Evolutionary conservation across 345 rosid genomes (phyloP), one percentile per base, ranked within the genome.

Genomic region (Euphorbia pulcherrima): DNA sequence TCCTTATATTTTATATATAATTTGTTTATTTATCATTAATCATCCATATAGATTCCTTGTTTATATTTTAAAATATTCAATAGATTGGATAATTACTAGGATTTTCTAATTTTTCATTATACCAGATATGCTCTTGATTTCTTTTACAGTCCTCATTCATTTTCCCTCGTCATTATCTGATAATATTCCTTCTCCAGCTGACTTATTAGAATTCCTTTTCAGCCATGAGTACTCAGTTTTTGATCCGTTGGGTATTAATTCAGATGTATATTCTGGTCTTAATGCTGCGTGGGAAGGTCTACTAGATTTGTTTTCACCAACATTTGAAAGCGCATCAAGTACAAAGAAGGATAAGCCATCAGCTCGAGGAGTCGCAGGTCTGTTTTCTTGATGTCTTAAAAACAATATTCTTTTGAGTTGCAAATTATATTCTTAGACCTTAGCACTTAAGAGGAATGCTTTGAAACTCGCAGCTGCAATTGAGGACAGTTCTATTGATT

Each of bases 401-500:
- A 26, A 50, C n/a, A 23, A n/a, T 28, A 28, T 62, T 69, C 64
- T n/a, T n/a, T n/a, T n/a, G 66, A 44, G 56, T 53, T 29, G 29
- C 30, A 28, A 44, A 51, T 71, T 24, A 23, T 37, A 33, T 60
- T 44, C 9, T 30, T 68, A 52, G 23, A 60, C 74, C 54, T 66
- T 59, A 12, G 65, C 39, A 33, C 24, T 73, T 79, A 67, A 68
- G 74, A 60, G 27, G 53, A 35, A 62, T 70, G 46, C 40, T 75
- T 78, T 84, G 53, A 26, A 56, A 68, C 68, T 65, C 73, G 66
- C 90, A 94, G 97, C 97, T 80, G 95, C 97, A 67, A 94, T 94
- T 71, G 99, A 94, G 84, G 99, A 94, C 69, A 91, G 96, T 79
- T 94, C 97, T 33, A 91, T 94, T 81, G 99, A 91, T 72, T 84